A percentile compares a stretch with the other conserved stretches of the same genome.
Evolutionary conservation across 2,329 filamentous ascomycete species (phyloP).

Genomic region (Apiospora malaysiana): DNA sequence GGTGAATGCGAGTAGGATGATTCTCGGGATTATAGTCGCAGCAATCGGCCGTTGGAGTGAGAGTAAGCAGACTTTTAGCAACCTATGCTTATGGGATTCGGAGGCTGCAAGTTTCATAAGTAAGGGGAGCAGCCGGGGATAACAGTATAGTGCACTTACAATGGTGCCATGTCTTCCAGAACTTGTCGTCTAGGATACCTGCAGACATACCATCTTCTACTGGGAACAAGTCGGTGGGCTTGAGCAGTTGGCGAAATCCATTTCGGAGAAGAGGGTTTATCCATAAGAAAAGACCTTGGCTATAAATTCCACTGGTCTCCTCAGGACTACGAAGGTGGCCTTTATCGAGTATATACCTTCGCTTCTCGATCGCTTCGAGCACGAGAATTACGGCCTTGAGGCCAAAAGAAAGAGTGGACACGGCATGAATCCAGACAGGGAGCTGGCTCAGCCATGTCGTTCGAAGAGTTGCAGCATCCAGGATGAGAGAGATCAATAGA

Average conservation of each 20-base stretch:
- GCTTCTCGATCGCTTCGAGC: constrained; percentile 48
- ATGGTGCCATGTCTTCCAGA: constrained; percentile 40
- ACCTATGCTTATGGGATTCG: constrained; percentile 30
- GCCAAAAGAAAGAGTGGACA: constrained; percentile 43
- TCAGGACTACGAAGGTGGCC: constrained; percentile 43
- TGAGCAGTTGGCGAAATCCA: constrained; percentile 44
- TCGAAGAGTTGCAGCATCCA: constrained; percentile 43
- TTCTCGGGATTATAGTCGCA: constrained; percentile 39
- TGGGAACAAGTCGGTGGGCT: constrained; percentile 41
- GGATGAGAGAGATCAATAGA: constrained; percentile 40
- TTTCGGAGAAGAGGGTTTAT: constrained; percentile 43
- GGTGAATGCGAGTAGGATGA: constrained; percentile 43
- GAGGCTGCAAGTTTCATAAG: neutral
- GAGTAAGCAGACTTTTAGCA: constrained; percentile 36
- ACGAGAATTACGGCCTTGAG: constrained; percentile 44
- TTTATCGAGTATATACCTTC: constrained; percentile 37
- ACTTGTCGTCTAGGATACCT: constrained; percentile 36
- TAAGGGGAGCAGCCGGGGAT: neutral
- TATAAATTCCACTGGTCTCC: constrained; percentile 45
- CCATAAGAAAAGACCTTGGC: constrained; percentile 46
- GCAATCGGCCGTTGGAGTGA: constrained; percentile 39
- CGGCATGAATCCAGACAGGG: constrained; percentile 35
- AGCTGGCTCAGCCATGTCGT: constrained; percentile 42
- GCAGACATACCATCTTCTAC: constrained; percentile 43
- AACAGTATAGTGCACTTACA: constrained; percentile 25